Percentiles rank a stretch among this genome's conserved stretches.
Conservation (phyloP, 768 basidiomycete species). For the Pisolithus tinctorius region DNA sequence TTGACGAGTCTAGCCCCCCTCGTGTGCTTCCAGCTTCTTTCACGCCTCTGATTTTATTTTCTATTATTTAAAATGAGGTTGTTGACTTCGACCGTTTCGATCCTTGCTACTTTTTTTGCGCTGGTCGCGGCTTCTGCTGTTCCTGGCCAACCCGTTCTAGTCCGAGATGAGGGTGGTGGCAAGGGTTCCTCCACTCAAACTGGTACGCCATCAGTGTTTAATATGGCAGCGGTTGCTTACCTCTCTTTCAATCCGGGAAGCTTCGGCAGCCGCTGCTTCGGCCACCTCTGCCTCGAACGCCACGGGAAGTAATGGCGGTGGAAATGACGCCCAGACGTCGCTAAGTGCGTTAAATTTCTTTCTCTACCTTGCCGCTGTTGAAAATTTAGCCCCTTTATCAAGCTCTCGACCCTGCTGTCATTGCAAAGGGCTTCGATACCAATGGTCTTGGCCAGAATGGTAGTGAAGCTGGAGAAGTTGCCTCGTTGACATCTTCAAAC, state of each 20-base stretch:
- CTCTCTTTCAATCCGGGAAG: background rate
- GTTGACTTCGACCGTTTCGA: slow-evolving; percentile 15
- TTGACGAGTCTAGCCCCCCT: too few relatives aligned
- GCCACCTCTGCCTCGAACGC: slow-evolving; percentile 11
- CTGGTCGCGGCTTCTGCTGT: slow-evolving; percentile 26
- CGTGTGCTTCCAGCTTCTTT: background rate
- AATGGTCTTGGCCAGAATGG: slow-evolving; percentile 38
- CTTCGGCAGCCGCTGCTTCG: slow-evolving; percentile 6
- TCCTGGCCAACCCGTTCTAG: slow-evolving; percentile 13
- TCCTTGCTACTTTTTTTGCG: slow-evolving; percentile 30
- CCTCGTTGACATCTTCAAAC: slow-evolving; percentile 48
- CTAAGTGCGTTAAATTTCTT: slow-evolving; percentile 6
- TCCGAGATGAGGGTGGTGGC: slow-evolving; percentile 8
- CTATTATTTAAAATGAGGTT: background rate
- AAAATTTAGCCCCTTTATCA: slow-evolving; percentile 7
- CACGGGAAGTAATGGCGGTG: slow-evolving; percentile 3
- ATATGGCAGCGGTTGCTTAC: background rate
- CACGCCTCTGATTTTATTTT: background rate
- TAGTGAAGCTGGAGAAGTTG: slow-evolving; percentile 37
- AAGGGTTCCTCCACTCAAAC: background rate
- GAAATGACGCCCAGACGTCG: slow-evolving; percentile 38
- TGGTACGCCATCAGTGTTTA: background rate
- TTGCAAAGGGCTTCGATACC: slow-evolving; percentile 44
- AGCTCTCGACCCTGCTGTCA: slow-evolving; percentile 48
- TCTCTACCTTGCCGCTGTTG: slow-evolving; percentile 10